Evolutionary conservation across 2,329 filamentous ascomycete species (phyloP), one percentile per base, ranked within the genome.

Genomic region (Alternaria gansuensis): DNA sequence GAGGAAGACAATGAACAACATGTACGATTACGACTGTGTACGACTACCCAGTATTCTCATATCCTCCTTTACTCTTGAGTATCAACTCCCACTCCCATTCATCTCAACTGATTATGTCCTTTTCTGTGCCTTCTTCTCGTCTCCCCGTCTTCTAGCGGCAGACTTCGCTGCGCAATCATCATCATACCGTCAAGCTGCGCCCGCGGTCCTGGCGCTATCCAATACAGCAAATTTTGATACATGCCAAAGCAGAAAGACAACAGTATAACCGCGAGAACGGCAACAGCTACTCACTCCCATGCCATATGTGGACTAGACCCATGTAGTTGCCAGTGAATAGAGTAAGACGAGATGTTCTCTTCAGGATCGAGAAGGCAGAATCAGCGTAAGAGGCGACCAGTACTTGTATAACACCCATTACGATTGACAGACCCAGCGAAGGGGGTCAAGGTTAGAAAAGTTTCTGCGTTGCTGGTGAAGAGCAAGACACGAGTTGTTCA

Each of bases 311-410:
- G 52, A 14, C 52, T 45, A 3, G 52, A 57, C 5, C 52, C 50
- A 24, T 63, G 54, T 10, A 63, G 14, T 23, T 63, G 60, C 60
- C 60, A 57, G 31, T 60, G 57, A 5, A 63, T 40, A 0, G 50
- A 57, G n/a, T 43, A 53, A 3, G 57, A 57, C 8, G 43, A 41
- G 39, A 54, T 48, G 3, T 14, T 36, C 10, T 40, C 14, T 8
- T 54, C n/a, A 17, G 10, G 37, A 13, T 21, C 51, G 4, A 4
- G 49, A 24, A 17, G 41, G 57, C 8, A 63, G 28, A 24, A 21
- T 14, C 5, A 23, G 17, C 5, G 52, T 57, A 6, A 60, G 41
- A 14, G 39, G 29, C 21, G 48, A 51, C 17, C 57, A 54, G 43
- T 36, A 29, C 26, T 60, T 46, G 9, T 6, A 63, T 5, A 14